Conservation (phyloP, 257 asterid species). For the Prunella vulgaris region DNA sequence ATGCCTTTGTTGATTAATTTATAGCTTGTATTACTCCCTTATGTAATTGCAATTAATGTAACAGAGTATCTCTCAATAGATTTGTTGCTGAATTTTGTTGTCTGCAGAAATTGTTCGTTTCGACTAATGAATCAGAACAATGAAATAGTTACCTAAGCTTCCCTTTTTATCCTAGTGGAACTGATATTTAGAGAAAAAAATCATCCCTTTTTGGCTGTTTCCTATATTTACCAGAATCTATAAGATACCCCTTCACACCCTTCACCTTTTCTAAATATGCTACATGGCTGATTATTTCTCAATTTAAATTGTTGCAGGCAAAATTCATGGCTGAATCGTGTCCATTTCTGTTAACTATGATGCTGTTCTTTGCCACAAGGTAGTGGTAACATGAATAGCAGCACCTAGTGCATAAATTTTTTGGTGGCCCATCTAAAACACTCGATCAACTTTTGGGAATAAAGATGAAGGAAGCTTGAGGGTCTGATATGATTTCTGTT, state of each 20-base stretch:
- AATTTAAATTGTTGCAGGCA: background rate
- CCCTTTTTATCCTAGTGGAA: background rate
- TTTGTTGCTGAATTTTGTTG: background rate
- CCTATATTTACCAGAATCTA: background rate
- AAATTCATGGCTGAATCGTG: background rate
- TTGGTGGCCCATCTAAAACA: background rate
- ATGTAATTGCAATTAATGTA: background rate
- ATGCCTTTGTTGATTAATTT: background rate
- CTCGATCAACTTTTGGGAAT: background rate
- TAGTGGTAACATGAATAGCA: background rate
- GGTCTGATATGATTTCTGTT: background rate
- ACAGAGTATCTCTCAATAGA: background rate
- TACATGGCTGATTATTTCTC: background rate
- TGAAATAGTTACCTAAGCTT: background rate
- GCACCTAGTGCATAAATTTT: too few relatives aligned
- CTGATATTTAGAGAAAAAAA: background rate
- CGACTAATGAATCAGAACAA: background rate
- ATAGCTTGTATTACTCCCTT: background rate
- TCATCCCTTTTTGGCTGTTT: background rate
- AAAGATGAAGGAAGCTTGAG: background rate
- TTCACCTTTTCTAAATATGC: background rate
- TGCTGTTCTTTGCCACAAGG: background rate
- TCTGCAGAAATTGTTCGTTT: background rate
- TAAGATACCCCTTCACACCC: too few relatives aligned
- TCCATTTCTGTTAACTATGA: background rate